Evolutionary conservation across 2,329 filamentous ascomycete species (phyloP).

Genomic region (Epichloe aotearoae): DNA sequence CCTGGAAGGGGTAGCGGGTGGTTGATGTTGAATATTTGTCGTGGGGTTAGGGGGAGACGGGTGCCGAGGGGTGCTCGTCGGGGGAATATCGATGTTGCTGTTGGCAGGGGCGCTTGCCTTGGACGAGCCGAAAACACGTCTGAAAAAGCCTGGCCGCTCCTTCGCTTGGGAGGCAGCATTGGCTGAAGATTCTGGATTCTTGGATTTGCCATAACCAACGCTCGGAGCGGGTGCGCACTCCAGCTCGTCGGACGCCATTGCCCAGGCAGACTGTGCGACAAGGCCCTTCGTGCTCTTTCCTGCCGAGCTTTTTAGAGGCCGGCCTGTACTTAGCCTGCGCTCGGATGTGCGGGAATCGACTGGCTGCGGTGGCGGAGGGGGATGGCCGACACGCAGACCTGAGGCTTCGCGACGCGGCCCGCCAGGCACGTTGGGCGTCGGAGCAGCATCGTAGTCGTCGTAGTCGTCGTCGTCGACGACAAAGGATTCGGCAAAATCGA

Average conservation of each 20-base stretch:
- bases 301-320: constrained; percentile 39
- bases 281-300: constrained; percentile 17
- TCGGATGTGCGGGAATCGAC: constrained; percentile 28
- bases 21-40: constrained; percentile 28
- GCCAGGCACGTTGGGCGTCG: constrained; percentile 70
- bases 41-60: constrained; percentile 21
- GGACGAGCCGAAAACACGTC: constrained; percentile 74
- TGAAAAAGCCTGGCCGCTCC: constrained; percentile 79
- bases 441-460: constrained; percentile 64
- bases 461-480: constrained; percentile 39
- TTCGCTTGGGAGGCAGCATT: constrained; percentile 36
- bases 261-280: constrained; percentile 10
- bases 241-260: constrained; percentile 24
- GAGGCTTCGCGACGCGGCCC: constrained; percentile 50
- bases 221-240: constrained; percentile 45
- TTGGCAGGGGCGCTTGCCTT: constrained; percentile 27
- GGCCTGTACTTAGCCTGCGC: constrained; percentile 41
- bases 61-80: constrained; percentile 4
- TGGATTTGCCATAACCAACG: constrained; percentile 46
- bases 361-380: constrained; percentile 26
- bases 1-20: constrained; percentile 24
- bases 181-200: constrained; percentile 35
- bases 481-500: constrained; percentile 36
- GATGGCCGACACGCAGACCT: constrained; percentile 18
- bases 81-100: background rate